Evolutionary conservation across 352 stramenopile species (phyloP), one percentile per base, ranked within the genome.

Genomic region (Elongisporangium senticosum): DNA sequence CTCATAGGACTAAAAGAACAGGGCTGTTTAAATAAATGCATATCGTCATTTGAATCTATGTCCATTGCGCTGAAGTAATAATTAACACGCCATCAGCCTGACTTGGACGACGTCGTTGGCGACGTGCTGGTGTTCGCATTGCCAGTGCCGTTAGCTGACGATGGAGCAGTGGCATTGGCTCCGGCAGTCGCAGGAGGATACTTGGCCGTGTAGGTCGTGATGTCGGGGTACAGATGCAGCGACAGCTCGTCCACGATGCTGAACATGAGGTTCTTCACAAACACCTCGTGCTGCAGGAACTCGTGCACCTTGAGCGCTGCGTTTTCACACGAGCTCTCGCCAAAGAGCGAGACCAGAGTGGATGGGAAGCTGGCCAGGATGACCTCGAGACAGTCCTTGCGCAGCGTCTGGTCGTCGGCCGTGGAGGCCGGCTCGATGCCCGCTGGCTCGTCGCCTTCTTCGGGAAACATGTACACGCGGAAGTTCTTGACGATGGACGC

Each of bases 261-360:
- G 58, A 93, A 93, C 24, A 89, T 55, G 55, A 95, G 56, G 57
- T 93, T 95, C 72, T 93, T 93, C 37, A 93, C 74, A 63, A 93
- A 88, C n/a, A 89, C 69, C 57, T 93, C 81, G 71, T 93, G 83
- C 71, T 95, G 86, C 58, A 93, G 53, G 51, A 95, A 93, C 65
- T 93, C 84, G 62, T 93, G 83, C 48, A 95, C 67, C 69, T 95
- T 95, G 58, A 89, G 70, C 50, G 79, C 77, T 48, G 79, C 85
- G 61, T 87, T 90, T 58, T 86, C 72, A 50, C 77, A 87, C 22
- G 85, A 79, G 20, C 61, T 80, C 19, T 95, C 83, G 55, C 86
- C 86, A 40, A 95, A 86, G 53, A 95, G 76, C 55, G 83, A 91
- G 52, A 89, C 63, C 40, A 80, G 72, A 28, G 78, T 84, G 10